Percentiles rank a stretch among this genome's conserved stretches.
Evolutionary conservation across 2,329 filamentous ascomycete genomes (phyloP).

Genomic region (Trichoderma gracile): DNA sequence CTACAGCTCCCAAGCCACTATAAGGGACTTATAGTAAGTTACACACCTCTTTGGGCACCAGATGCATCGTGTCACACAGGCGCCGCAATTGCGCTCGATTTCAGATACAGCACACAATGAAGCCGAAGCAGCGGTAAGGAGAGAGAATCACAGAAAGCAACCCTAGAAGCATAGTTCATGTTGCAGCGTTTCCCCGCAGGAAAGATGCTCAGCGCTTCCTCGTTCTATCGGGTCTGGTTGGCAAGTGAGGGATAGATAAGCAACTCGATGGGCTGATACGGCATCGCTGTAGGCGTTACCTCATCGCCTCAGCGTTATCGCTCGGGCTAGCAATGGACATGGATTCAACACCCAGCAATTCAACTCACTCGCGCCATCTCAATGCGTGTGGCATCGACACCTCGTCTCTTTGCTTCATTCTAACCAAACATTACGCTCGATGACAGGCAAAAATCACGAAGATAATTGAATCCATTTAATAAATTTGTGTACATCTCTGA

Average conservation of each 20-base stretch:
- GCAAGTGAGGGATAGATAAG: background rate
- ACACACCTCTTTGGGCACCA: constrained; percentile 51
- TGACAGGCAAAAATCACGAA: background rate
- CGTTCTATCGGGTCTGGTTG: background rate
- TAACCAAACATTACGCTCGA: no score
- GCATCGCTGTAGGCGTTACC: background rate
- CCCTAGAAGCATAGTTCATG: background rate
- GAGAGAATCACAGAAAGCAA: background rate
- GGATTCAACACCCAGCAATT: background rate
- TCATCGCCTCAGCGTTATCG: background rate
- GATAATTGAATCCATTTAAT: background rate
- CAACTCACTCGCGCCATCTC: no score
- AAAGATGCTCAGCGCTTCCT: background rate
- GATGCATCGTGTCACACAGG: constrained; percentile 42
- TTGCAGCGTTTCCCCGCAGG: background rate
- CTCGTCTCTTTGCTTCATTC: no score
- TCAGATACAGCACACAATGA: background rate
- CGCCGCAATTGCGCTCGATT: no score
- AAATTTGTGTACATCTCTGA: constrained; percentile 1
- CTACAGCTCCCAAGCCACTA: background rate
- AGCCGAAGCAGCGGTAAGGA: background rate
- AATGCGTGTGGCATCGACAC: background rate
- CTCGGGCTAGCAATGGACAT: background rate
- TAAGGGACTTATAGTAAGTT: no score
- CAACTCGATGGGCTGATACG: background rate